phyloP scores from a whole-genome alignment of 179 eudicot genomes.

The Pouteria campechiana region DNA sequence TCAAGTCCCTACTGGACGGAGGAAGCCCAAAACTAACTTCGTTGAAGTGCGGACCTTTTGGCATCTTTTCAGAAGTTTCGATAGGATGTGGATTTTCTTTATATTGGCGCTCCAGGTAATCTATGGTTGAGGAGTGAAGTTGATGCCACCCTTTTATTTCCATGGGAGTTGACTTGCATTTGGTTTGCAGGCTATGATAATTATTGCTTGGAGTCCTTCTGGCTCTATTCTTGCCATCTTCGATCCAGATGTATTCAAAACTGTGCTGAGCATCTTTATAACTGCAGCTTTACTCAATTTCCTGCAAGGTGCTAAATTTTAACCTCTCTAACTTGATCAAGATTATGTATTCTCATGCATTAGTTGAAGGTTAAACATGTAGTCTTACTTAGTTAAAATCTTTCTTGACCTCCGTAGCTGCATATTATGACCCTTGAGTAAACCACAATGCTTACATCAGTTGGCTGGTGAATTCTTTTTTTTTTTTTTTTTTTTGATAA shows the following conservation, averaged over 20 bases:
- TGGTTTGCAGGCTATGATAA: conserved; percentile 69
- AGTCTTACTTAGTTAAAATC: no score
- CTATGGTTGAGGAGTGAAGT: neutral
- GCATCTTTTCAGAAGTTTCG: conserved; percentile 93
- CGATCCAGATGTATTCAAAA: conserved; percentile 43
- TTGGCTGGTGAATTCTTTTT: no score
- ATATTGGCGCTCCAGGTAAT: conserved; percentile 85
- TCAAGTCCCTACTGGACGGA: conserved; percentile 43
- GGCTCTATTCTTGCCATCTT: conserved; percentile 54
- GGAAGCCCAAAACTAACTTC: conserved; percentile 92
- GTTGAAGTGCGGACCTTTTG: conserved; percentile 96
- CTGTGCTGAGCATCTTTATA: conserved; percentile 81
- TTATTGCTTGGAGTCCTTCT: conserved; percentile 77
- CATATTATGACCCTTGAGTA: no score
- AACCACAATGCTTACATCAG: no score
- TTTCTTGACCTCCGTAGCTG: no score
- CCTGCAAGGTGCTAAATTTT: conserved; percentile 81
- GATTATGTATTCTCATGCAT: no score
- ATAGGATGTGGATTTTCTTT: conserved; percentile 93
- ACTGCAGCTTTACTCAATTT: conserved; percentile 81
- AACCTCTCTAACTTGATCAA: no score
- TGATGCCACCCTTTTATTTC: neutral
- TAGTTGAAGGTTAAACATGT: no score
- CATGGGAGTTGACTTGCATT: conserved; percentile 1
- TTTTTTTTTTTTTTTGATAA: neutral